These are phyloP conservation scores for Chlorella variabilis DNA, from an alignment of 163 green algal species.

Conservation along the genomic window DNA sequence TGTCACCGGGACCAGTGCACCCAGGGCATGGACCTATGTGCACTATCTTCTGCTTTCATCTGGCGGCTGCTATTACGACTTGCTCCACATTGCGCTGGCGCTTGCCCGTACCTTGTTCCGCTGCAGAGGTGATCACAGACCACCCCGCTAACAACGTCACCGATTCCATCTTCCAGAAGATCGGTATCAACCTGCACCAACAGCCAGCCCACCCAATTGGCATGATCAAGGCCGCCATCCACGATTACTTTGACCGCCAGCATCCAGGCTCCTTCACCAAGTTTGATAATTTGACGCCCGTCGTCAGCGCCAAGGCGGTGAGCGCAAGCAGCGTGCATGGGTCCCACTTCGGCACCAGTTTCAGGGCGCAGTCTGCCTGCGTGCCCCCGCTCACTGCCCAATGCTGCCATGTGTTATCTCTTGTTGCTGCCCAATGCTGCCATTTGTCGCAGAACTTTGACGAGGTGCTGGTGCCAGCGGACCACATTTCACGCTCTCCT, in stretches of 20 bases:
- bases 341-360: no score
- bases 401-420: no score
- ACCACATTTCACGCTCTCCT: slow-evolving; percentile 90
- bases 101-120: no score
- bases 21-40: no score
- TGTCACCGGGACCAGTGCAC: background rate
- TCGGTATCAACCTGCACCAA: slow-evolving; percentile 92
- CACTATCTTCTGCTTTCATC: no score
- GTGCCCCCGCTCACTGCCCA: no score
- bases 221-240: slow-evolving; percentile 97
- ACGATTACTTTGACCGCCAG: slow-evolving; percentile 92
- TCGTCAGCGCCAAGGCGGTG: slow-evolving; percentile 86
- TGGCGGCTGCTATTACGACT: no score
- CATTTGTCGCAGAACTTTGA: slow-evolving; percentile 98
- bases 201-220: slow-evolving; percentile 89
- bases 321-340: slow-evolving; percentile 32
- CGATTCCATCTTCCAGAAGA: slow-evolving; percentile 96
- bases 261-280: slow-evolving; percentile 77
- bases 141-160: slow-evolving; percentile 96
- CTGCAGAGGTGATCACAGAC: slow-evolving; percentile 80
- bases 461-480: slow-evolving; percentile 93
- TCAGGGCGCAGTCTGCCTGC: no score
- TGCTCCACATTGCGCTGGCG: background rate
- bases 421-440: background rate
- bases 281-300: slow-evolving; percentile 92